Conservation (phyloP, 2,329 filamentous ascomycete genomes). For the Hypoxylon sp. region DNA sequence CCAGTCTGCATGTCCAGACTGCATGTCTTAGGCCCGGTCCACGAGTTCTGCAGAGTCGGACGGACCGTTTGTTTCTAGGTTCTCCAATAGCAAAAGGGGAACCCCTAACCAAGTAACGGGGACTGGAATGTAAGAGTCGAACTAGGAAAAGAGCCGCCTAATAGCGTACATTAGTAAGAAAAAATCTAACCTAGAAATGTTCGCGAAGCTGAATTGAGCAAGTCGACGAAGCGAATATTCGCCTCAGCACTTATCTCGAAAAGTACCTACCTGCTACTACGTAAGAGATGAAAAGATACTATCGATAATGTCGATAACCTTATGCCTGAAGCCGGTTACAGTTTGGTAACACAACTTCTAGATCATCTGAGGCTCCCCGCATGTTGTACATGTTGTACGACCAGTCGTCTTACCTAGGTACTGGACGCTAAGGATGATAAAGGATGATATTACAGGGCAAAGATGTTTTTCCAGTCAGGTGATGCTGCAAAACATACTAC, state of each 20-base stretch:
- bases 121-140: background rate
- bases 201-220: conserved; percentile 4
- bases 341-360: conserved; percentile 8
- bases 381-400: conserved; percentile 25
- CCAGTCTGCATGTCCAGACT: background rate
- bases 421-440: too few species aligned
- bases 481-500: conserved; percentile 6
- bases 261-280: too few species aligned
- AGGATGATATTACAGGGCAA: conserved; percentile 14
- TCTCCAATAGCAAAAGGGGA: conserved; percentile 1
- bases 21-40: conserved; percentile 18
- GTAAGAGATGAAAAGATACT: too few species aligned
- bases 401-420: too few species aligned
- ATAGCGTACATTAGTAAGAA: background rate
- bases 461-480: conserved; percentile 27
- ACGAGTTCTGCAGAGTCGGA: background rate
- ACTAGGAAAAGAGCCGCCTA: background rate
- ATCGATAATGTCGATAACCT: background rate
- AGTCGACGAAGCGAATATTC: background rate
- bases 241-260: background rate
- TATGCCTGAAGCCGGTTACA: background rate
- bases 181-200: background rate
- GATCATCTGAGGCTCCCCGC: conserved; percentile 27
- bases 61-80: background rate
- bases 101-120: background rate